phyloP scores from a whole-genome alignment of 129 eudicot genomes.

The Pseudognaphalium luteoalbum region DNA sequence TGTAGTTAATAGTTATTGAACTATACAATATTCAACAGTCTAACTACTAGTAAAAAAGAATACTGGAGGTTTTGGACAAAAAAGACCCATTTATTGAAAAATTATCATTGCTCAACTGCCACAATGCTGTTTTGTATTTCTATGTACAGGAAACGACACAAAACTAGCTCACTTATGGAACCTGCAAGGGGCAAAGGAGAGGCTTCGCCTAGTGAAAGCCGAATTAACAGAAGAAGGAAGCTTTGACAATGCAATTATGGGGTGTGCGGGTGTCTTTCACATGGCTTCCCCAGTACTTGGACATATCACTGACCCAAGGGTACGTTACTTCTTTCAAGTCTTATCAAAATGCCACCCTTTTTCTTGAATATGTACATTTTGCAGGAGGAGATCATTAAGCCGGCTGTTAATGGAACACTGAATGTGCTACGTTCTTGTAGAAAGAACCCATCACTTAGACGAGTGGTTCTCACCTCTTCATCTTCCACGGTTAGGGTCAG shows the following conservation, averaged over 20 bases:
- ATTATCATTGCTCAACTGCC: neutral
- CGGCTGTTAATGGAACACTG: constrained; percentile 89
- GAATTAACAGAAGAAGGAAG: constrained; percentile 82
- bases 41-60: no score
- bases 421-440: constrained; percentile 86
- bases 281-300: constrained; percentile 87
- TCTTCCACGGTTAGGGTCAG: constrained; percentile 81
- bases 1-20: neutral
- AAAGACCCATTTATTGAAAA: neutral
- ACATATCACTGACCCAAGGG: constrained; percentile 59
- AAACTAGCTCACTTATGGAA: constrained; percentile 78
- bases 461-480: constrained; percentile 91
- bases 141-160: constrained; percentile 51
- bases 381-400: constrained; percentile 74
- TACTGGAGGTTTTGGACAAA: neutral
- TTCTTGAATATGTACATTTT: neutral
- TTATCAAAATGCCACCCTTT: neutral
- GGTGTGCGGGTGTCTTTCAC: constrained; percentile 87
- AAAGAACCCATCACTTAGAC: constrained; percentile 66
- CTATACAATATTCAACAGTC: neutral
- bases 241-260: constrained; percentile 73
- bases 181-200: constrained; percentile 87
- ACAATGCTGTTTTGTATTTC: neutral
- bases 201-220: constrained; percentile 65
- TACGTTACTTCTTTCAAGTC: neutral